Evolutionary conservation across 23 red algal genomes (phyloP).

Genomic region (Pyropia haitanensis): DNA sequence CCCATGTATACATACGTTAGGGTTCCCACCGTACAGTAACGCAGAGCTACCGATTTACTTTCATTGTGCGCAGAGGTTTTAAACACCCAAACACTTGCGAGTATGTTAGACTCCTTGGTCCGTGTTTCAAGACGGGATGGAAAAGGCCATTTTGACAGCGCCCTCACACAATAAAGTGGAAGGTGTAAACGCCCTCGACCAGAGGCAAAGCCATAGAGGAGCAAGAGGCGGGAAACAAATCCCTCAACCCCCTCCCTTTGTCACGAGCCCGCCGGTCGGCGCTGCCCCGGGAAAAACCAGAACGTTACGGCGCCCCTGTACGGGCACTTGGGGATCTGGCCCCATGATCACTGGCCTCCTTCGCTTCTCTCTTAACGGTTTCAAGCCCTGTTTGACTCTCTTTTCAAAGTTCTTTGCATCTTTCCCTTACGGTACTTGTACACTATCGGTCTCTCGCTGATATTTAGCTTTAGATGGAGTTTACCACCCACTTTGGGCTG

Average conservation of each 20-base stretch:
- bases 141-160: slow-evolving; percentile 55
- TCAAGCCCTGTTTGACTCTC: too few relatives aligned
- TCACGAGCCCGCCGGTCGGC: slow-evolving; percentile 43
- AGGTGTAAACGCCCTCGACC: slow-evolving; percentile 7
- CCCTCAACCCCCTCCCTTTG: too few relatives aligned
- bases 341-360: too few relatives aligned
- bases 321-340: slow-evolving; percentile 72
- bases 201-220: slow-evolving; percentile 21
- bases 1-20: too few relatives aligned
- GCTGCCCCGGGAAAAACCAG: slow-evolving; percentile 72
- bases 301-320: slow-evolving; percentile 80
- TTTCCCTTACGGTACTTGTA: slow-evolving; percentile 95
- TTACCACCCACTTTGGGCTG: slow-evolving; percentile 95
- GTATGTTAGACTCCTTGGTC: slow-evolving; percentile 93
- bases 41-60: too few relatives aligned
- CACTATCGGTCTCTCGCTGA: slow-evolving; percentile 75
- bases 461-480: slow-evolving; percentile 95
- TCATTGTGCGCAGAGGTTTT: too few relatives aligned
- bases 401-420: too few relatives aligned
- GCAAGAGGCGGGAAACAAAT: slow-evolving; percentile 13
- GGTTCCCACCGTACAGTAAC: too few relatives aligned
- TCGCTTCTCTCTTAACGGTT: too few relatives aligned
- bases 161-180: slow-evolving; percentile 21
- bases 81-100: slow-evolving; percentile 59
- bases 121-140: slow-evolving; percentile 99